phyloP scores from a whole-genome alignment of 192 early-diverging fungal species.

The Coemansia nantahalensis region DNA sequence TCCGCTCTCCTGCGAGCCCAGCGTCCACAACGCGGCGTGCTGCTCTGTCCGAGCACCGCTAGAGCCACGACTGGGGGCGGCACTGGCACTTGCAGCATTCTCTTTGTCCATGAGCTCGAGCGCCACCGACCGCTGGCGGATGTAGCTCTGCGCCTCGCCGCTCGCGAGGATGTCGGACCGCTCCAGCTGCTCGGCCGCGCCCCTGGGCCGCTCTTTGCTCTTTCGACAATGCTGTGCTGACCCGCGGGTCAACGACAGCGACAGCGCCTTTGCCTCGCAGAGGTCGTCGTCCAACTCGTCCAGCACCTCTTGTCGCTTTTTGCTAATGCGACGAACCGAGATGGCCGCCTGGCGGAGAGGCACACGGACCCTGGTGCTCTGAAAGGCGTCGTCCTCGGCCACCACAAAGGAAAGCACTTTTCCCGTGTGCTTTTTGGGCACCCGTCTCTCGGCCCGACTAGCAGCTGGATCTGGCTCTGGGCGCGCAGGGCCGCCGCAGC shows the following conservation, averaged over 20 bases:
- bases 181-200: slow-evolving; percentile 4
- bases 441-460: no score
- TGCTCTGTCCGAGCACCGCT: no score
- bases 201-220: slow-evolving; percentile 4
- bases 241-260: slow-evolving; percentile 28
- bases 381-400: slow-evolving; percentile 34
- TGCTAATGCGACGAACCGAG: slow-evolving; percentile 8
- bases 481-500: no score
- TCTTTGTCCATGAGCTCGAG: slow-evolving; percentile 33
- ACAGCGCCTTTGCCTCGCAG: slow-evolving; percentile 43
- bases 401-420: slow-evolving; percentile 24
- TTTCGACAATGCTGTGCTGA: slow-evolving; percentile 3
- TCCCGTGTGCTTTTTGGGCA: no score
- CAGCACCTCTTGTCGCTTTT: slow-evolving; percentile 21
- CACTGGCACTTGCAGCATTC: neutral
- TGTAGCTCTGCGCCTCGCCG: slow-evolving; percentile 35
- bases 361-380: slow-evolving; percentile 15
- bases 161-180: slow-evolving; percentile 36
- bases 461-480: no score
- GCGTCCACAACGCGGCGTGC: slow-evolving; percentile 19
- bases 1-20: slow-evolving; percentile 13
- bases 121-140: slow-evolving; percentile 32
- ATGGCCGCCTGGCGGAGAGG: slow-evolving; percentile 26
- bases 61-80: no score
- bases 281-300: slow-evolving; percentile 44